Percentiles rank a stretch among this genome's conserved stretches.
phyloP scores from a whole-genome alignment of 345 rosid species.

The Abelmoschus esculentus region DNA sequence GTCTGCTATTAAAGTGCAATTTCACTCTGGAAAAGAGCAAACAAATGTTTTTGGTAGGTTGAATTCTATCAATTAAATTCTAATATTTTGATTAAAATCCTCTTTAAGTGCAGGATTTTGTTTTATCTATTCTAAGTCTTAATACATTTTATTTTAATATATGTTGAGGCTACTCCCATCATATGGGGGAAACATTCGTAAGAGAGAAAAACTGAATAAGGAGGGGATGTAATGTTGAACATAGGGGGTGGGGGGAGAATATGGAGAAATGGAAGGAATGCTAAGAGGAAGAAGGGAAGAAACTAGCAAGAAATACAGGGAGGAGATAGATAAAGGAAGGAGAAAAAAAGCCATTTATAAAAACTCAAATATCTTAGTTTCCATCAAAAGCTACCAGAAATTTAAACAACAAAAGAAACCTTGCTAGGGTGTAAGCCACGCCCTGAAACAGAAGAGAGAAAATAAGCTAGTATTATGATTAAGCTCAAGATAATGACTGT shows the following conservation, averaged over 20 bases:
- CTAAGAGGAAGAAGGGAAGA: not conserved
- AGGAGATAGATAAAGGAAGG: not conserved
- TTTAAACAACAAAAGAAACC: not conserved
- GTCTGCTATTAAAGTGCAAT: conserved; percentile 57
- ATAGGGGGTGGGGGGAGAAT: not conserved
- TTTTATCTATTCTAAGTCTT: not conserved
- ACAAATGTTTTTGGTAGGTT: conserved; percentile 72
- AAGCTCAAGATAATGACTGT: not conserved
- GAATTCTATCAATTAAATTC: not conserved
- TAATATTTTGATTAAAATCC: not conserved
- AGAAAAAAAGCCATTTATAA: not conserved
- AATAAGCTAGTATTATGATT: not conserved
- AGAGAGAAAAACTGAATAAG: not conserved
- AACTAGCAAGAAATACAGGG: not conserved
- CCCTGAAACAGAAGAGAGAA: not conserved
- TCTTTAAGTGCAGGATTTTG: not conserved
- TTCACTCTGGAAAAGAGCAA: conserved; percentile 56
- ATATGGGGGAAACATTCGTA: not conserved
- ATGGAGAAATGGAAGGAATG: not conserved
- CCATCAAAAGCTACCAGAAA: not conserved
- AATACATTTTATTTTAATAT: not conserved
- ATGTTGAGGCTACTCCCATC: not conserved
- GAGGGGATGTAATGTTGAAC: not conserved
- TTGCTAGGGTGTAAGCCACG: not conserved
- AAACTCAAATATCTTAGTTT: not conserved